Conservation (phyloP, 257 asterid species). For the Buddleja alternifolia region DNA sequence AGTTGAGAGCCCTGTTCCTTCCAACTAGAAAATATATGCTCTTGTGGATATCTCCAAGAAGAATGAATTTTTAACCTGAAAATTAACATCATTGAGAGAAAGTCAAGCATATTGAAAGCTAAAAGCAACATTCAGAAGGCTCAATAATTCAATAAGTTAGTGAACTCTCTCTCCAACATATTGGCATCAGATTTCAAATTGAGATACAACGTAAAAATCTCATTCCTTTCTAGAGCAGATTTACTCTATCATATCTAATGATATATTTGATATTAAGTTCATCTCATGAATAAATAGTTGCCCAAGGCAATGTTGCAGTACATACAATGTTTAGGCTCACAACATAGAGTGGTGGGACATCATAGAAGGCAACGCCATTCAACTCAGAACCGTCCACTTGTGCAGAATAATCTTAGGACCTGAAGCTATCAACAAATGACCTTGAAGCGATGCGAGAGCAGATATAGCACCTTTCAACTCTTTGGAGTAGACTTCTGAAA, state of each 20-base stretch:
- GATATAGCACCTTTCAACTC: conserved; percentile 99
- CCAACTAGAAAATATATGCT: conserved; percentile 97
- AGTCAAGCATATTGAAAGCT: not conserved
- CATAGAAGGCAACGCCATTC: conserved; percentile 87
- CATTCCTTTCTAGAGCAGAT: not conserved
- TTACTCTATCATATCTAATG: not conserved
- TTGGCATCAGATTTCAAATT: not conserved
- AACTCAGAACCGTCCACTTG: conserved; percentile 94
- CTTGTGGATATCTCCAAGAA: conserved; percentile 94
- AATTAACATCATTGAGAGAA: conserved; percentile 29
- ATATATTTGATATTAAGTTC: not conserved
- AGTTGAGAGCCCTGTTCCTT: conserved; percentile 97
- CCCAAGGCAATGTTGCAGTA: conserved; percentile 15
- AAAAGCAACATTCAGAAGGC: not conserved
- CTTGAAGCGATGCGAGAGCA: conserved; percentile 95
- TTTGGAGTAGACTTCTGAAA: conserved; percentile 83
- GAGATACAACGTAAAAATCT: too few relatives aligned
- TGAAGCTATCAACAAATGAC: conserved; percentile 88
- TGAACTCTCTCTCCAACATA: not conserved
- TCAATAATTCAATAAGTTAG: not conserved
- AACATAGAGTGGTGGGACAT: conserved; percentile 95
- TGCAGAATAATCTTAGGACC: conserved; percentile 95
- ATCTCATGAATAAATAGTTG: conserved; percentile 13
- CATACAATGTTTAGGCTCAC: conserved; percentile 98
- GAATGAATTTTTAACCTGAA: conserved; percentile 94